Conservation (phyloP, 2,329 filamentous ascomycete genomes). For the Proliferodiscus dingleyae region DNA sequence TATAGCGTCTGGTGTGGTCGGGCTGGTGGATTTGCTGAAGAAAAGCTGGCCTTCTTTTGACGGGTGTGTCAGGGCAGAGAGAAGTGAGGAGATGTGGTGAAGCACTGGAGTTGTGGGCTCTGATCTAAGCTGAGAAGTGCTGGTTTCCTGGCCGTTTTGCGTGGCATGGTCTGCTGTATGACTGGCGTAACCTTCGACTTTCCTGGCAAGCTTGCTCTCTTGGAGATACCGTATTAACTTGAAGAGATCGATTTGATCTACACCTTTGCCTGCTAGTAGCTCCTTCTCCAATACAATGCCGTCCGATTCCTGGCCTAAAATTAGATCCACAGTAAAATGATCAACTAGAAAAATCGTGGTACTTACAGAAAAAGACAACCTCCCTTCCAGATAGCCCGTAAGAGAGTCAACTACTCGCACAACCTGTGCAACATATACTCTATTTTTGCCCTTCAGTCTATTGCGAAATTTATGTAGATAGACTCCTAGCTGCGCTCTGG, state of each 20-base stretch:
- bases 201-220: conserved; percentile 87
- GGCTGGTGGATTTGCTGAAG: conserved; percentile 43
- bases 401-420: conserved; percentile 79
- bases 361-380: conserved; percentile 44
- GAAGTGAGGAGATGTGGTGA: conserved; percentile 60
- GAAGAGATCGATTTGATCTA: conserved; percentile 92
- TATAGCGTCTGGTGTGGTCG: conserved; percentile 40
- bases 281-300: conserved; percentile 66
- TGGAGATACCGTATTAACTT: conserved; percentile 84
- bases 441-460: conserved; percentile 82
- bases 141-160: conserved; percentile 17
- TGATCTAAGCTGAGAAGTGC: conserved; percentile 4
- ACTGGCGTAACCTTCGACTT: conserved; percentile 82
- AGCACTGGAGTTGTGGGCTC: conserved; percentile 27
- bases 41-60: conserved; percentile 66
- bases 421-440: conserved; percentile 85
- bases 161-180: conserved; percentile 39
- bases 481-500: conserved; percentile 68
- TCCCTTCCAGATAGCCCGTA: conserved; percentile 59
- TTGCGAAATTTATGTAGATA: conserved; percentile 89
- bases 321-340: conserved; percentile 18
- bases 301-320: conserved; percentile 42
- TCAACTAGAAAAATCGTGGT: not conserved
- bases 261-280: conserved; percentile 75
- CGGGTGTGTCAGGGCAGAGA: conserved; percentile 80